Evolutionary conservation across 164 flowering plant genomes (phyloP).

Genomic region (Umbilicus rupestris): DNA sequence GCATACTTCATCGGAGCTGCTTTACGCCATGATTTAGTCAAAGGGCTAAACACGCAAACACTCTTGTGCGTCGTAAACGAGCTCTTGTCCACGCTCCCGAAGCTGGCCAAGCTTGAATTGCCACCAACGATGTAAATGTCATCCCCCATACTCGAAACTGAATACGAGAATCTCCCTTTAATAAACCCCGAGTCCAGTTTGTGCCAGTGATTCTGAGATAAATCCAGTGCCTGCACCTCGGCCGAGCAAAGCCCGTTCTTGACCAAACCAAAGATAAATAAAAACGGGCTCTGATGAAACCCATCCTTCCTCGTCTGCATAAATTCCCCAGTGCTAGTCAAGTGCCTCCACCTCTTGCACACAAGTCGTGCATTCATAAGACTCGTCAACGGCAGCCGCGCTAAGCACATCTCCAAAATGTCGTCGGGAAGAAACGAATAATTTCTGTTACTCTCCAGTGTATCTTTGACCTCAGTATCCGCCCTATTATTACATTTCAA

Average conservation of each 20-base stretch:
- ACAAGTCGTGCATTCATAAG: constrained; percentile 94
- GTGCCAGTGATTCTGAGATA: constrained; percentile 65
- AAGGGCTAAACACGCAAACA: constrained; percentile 59
- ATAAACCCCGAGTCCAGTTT: constrained; percentile 54
- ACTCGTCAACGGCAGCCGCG: constrained; percentile 68
- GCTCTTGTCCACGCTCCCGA: constrained; percentile 70
- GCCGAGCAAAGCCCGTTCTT: constrained; percentile 78
- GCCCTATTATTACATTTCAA: constrained; percentile 53
- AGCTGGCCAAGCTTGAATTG: constrained; percentile 75
- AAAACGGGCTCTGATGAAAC: constrained; percentile 60
- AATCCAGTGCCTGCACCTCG: constrained; percentile 75
- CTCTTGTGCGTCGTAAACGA: constrained; percentile 82
- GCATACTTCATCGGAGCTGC: constrained; percentile 75
- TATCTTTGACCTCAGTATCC: constrained; percentile 29
- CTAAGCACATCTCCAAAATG: constrained; percentile 82
- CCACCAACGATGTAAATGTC: constrained; percentile 83
- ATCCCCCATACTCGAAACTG: constrained; percentile 58
- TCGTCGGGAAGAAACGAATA: constrained; percentile 77
- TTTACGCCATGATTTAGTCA: constrained; percentile 69
- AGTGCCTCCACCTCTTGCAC: constrained; percentile 75
- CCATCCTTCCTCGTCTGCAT: constrained; percentile 65
- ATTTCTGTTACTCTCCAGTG: constrained; percentile 22
- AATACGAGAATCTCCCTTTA: constrained; percentile 74
- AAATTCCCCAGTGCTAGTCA: constrained; percentile 60
- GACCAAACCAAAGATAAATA: constrained; percentile 81